These are phyloP conservation scores for Taphrina deformans DNA, from an alignment of 1,139 yeast genomes.

Conservation along the genomic window DNA sequence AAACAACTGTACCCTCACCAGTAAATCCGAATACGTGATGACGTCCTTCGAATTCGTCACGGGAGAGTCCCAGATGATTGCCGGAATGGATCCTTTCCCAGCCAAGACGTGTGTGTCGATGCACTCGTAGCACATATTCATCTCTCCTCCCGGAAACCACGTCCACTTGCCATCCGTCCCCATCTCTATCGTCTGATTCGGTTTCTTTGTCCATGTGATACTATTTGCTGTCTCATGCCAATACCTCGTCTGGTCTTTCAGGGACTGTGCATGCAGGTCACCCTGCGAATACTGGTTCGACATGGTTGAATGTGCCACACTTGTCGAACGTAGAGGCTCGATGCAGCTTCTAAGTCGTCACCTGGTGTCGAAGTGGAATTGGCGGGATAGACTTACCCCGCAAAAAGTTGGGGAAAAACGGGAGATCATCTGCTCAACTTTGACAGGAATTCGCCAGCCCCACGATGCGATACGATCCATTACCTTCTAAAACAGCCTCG, in stretches of 20 bases:
- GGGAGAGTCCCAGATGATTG: slow-evolving; percentile 29
- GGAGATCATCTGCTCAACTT: slow-evolving; percentile 2
- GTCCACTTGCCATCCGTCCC: slow-evolving; percentile 14
- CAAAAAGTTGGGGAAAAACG: not conserved
- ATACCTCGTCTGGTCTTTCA: slow-evolving; percentile 5
- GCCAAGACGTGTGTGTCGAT: slow-evolving; percentile 10
- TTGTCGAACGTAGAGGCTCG: no score
- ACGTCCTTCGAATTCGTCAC: slow-evolving; percentile 11
- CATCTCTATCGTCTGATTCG: not conserved
- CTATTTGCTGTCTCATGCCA: slow-evolving; percentile 3
- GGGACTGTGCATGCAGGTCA: not conserved
- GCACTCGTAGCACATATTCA: slow-evolving; percentile 23
- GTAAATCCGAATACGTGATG: slow-evolving; percentile 18
- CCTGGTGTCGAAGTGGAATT: no score
- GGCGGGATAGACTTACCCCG: not conserved
- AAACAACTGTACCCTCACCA: slow-evolving; percentile 8
- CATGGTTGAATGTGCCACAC: no score
- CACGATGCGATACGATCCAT: no score
- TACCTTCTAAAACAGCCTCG: slow-evolving; percentile 19
- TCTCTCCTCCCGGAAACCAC: slow-evolving; percentile 27
- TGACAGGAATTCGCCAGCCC: no score
- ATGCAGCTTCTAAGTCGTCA: no score
- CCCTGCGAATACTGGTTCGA: slow-evolving; percentile 5
- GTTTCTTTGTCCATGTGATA: slow-evolving; percentile 19
- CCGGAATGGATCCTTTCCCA: slow-evolving; percentile 8